Evolutionary conservation across 2,329 filamentous ascomycete genomes (phyloP).

Genomic region (Helotiales sp.): DNA sequence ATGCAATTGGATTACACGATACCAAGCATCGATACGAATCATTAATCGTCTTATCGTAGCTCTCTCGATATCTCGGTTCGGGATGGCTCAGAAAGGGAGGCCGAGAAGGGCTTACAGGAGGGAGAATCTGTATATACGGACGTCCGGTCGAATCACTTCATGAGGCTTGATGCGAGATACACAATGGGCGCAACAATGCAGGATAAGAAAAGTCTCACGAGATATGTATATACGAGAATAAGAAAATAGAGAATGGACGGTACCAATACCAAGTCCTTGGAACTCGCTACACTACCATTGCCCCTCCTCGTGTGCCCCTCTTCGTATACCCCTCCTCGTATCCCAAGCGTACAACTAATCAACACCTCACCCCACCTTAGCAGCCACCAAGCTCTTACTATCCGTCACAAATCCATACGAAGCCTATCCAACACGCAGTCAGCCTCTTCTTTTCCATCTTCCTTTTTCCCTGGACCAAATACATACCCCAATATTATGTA

Average conservation of each 20-base stretch:
- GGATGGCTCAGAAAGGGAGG: background rate
- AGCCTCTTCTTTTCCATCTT: background rate
- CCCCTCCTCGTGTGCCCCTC: background rate
- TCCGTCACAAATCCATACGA: conserved; percentile 28
- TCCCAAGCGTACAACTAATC: background rate
- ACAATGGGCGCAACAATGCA: background rate
- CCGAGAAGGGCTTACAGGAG: background rate
- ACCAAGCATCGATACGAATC: background rate
- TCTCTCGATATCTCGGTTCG: too few relatives aligned
- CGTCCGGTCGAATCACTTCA: background rate
- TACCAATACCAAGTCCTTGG: background rate
- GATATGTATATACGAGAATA: background rate
- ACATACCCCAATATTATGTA: conserved; percentile 41
- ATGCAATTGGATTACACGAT: background rate
- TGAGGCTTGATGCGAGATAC: background rate
- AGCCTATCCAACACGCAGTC: conserved; percentile 1
- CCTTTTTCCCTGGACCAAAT: too few relatives aligned
- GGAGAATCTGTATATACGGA: background rate
- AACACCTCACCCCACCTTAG: conserved; percentile 10
- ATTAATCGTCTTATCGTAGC: background rate
- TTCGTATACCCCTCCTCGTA: too few relatives aligned
- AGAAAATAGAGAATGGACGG: background rate
- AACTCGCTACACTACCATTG: background rate
- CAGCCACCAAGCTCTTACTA: conserved; percentile 19
- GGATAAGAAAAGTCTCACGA: background rate